Base-by-base conservation (phyloP, 179 eudicot genomes). In the Actinidia arguta region DNA sequence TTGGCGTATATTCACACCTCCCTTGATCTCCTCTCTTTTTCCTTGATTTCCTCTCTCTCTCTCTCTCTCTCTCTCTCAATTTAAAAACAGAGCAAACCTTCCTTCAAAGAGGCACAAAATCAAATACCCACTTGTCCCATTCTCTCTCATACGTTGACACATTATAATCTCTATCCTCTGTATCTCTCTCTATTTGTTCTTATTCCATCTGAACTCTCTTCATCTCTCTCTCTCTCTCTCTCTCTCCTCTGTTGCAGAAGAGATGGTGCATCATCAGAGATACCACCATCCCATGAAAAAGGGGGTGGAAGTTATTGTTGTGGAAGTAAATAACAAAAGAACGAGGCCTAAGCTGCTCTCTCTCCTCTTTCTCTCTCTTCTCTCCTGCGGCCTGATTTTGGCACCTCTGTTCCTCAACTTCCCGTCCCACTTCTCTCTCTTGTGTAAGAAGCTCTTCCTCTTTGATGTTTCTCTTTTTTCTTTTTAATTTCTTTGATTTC, bases 371-470 rank as follows among this genome's bases (percentile, higher is more conserved):
- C 82, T 94, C 47, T 87, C 83, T 55, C 83, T 92, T 17, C 69
- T 90, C 44, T 94, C 90, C 61, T 92, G 90, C 88, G 73, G 91
- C 88, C 81, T 95, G 80, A 72, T 92, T 69, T 86, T 95, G 81
- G 86, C 83, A 31, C 79, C 91, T 74, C 86, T 80, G 80, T 80
- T 88, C 66, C 73, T 86, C 44, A 81, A 83, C 76, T 86, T 80
- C 46, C 85, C 84, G 25, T 76, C 87, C 50, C 58, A 79, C 20
- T 58, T 84, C 81, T 86, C 92, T 8, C 87, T 81, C 31, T 58
- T 87, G 1, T 82, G 98, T 95, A 90, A 90, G 96, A 68, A 14
- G 13, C 8, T 13, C 20, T 54, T 58, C 10, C 42, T n/a, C 18
- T 55, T 50, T 56, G 13, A 36, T 68, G 7, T 20, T 14, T 69